These are phyloP conservation scores for Phialocephala sp. DNA, from an alignment of 2,329 filamentous ascomycete species.

Conservation along the genomic window DNA sequence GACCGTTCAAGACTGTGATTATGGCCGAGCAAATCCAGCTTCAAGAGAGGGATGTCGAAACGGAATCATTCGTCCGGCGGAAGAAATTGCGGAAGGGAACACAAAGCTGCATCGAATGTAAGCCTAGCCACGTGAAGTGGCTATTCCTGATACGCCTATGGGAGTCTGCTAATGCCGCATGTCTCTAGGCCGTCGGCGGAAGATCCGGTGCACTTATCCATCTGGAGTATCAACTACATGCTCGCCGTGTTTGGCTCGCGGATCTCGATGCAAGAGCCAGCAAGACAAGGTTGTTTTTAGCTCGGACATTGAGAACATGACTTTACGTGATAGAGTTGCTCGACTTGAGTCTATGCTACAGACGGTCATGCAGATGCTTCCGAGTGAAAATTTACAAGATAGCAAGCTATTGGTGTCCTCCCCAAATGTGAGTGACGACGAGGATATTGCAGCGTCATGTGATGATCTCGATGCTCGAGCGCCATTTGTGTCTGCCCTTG, in stretches of 20 bases:
- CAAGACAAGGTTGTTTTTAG: slow-evolving; percentile 26
- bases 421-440: neutral
- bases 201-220: slow-evolving; percentile 52
- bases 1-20: neutral
- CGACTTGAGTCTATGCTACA: slow-evolving; percentile 9
- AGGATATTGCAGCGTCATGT: neutral
- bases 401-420: neutral
- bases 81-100: slow-evolving; percentile 12
- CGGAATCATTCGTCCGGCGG: slow-evolving; percentile 1
- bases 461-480: neutral
- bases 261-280: slow-evolving; percentile 50
- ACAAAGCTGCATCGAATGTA: slow-evolving; percentile 10
- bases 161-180: too few species aligned
- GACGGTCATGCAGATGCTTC: neutral
- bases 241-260: slow-evolving; percentile 50
- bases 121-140: neutral
- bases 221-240: slow-evolving; percentile 47
- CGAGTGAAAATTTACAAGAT: neutral
- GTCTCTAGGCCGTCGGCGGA: slow-evolving; percentile 51
- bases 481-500: slow-evolving; percentile 12
- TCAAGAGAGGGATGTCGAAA: neutral
- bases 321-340: slow-evolving; percentile 10
- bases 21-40: neutral
- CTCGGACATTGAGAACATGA: slow-evolving; percentile 3
- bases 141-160: too few species aligned